Evolutionary conservation across 2,329 filamentous ascomycete genomes (phyloP).

Genomic region (Aspergillus bombycis): DNA sequence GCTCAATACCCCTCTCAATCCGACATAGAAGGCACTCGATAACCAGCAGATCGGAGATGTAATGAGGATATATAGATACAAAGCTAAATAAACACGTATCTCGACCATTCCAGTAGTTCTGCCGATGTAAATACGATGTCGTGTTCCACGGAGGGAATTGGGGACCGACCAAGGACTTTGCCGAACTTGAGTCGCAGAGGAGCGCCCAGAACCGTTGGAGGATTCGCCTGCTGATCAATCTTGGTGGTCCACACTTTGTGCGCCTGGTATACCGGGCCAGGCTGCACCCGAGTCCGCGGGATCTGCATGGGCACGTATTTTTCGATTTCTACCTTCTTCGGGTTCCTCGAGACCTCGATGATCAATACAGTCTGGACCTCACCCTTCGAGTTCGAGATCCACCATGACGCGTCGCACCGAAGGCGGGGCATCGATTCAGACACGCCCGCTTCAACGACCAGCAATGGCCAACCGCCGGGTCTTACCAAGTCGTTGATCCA

Average conservation of each 20-base stretch:
- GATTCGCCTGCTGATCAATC: background rate
- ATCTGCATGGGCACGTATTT: background rate
- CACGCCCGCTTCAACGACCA: too few relatives aligned
- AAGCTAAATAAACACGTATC: background rate
- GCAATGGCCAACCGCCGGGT: too few relatives aligned
- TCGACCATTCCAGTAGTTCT: background rate
- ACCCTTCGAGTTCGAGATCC: too few relatives aligned
- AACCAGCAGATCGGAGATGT: too few relatives aligned
- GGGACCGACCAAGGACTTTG: background rate
- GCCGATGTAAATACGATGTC: background rate
- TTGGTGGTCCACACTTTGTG: background rate
- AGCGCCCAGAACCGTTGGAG: background rate
- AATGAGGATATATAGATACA: background rate
- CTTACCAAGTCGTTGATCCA: too few relatives aligned
- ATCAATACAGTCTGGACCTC: too few relatives aligned
- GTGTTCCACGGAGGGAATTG: background rate
- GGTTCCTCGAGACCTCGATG: too few relatives aligned
- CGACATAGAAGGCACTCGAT: too few relatives aligned
- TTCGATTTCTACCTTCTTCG: background rate
- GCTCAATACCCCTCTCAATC: too few relatives aligned
- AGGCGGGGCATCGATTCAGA: too few relatives aligned
- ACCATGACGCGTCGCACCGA: too few relatives aligned
- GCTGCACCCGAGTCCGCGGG: background rate
- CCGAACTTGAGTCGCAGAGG: background rate
- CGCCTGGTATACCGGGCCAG: background rate